Conservation (phyloP, 441 rosid species). For the Gossypium aridum region DNA sequence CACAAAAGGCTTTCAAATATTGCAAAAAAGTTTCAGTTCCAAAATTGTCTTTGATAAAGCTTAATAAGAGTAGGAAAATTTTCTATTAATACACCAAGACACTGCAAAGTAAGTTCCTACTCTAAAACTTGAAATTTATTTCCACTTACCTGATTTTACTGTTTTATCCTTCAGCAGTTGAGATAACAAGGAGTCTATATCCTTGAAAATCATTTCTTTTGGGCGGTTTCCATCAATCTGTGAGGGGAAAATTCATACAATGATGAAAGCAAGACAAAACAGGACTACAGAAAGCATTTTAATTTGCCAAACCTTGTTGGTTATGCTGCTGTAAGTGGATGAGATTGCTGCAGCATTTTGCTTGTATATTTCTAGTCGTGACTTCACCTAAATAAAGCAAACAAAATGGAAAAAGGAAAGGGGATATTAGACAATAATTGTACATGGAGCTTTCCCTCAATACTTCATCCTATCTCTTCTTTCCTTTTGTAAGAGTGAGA, state of each 20-base stretch:
- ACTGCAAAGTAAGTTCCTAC: constrained; percentile 8
- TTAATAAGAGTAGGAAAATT: background rate
- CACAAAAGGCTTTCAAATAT: background rate
- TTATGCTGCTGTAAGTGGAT: constrained; percentile 53
- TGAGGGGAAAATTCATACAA: background rate
- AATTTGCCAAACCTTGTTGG: constrained; percentile 42
- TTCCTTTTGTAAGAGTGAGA: background rate
- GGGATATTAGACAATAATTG: background rate
- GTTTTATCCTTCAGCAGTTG: constrained; percentile 40
- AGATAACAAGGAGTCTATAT: constrained; percentile 52
- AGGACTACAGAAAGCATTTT: background rate
- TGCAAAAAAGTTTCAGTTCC: background rate
- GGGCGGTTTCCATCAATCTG: constrained; percentile 79
- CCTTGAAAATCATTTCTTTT: constrained; percentile 57
- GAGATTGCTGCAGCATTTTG: constrained; percentile 61
- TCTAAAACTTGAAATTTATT: constrained; percentile 14
- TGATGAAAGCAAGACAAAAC: background rate
- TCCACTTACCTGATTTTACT: constrained; percentile 31
- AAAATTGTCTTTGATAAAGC: constrained; percentile 1
- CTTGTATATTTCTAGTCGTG: constrained; percentile 76
- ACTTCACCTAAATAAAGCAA: constrained; percentile 48
- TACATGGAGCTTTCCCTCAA: background rate
- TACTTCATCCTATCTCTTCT: background rate
- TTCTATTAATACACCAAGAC: background rate
- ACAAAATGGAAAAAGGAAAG: background rate